Conservation (phyloP, 2,329 filamentous ascomycete genomes). For the Teratosphaeriaceae sp. region DNA sequence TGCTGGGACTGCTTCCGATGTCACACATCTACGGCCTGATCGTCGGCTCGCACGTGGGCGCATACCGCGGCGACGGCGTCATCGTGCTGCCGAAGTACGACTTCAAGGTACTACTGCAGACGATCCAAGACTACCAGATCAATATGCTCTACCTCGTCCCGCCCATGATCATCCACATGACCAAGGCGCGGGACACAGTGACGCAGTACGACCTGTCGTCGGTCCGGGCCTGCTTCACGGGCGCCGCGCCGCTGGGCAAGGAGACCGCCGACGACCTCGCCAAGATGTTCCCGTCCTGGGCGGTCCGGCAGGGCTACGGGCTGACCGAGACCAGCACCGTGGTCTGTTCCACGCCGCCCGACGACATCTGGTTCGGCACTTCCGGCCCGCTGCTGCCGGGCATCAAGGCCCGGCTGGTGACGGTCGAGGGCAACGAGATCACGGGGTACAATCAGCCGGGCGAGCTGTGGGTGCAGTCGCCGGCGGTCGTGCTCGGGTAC, state of each 20-base stretch:
- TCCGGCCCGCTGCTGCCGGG: constrained; percentile 65
- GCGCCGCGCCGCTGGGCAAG: constrained; percentile 64
- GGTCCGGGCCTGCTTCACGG: constrained; percentile 60
- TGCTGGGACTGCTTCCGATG: constrained; percentile 66
- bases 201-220: constrained; percentile 65
- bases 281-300: constrained; percentile 57
- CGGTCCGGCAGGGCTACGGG: constrained; percentile 58
- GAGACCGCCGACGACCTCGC: constrained; percentile 56
- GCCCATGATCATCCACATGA: constrained; percentile 72
- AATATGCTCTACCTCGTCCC: constrained; percentile 64
- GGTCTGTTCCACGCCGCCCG: constrained; percentile 51
- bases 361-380: constrained; percentile 65
- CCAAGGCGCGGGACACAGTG: constrained; percentile 56
- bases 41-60: constrained; percentile 58
- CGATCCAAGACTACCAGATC: constrained; percentile 65
- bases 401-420: constrained; percentile 59
- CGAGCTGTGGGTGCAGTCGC: constrained; percentile 72
- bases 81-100: constrained; percentile 73
- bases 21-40: constrained; percentile 78
- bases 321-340: constrained; percentile 74
- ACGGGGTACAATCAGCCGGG: constrained; percentile 66
- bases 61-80: constrained; percentile 66
- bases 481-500: constrained; percentile 74
- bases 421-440: constrained; percentile 62
- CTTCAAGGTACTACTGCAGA: constrained; percentile 54